Percentiles rank a stretch among this genome's conserved stretches.
These are phyloP conservation scores for Salvia miltiorrhiza DNA, from an alignment of 257 asterid species.

Conservation along the genomic window DNA sequence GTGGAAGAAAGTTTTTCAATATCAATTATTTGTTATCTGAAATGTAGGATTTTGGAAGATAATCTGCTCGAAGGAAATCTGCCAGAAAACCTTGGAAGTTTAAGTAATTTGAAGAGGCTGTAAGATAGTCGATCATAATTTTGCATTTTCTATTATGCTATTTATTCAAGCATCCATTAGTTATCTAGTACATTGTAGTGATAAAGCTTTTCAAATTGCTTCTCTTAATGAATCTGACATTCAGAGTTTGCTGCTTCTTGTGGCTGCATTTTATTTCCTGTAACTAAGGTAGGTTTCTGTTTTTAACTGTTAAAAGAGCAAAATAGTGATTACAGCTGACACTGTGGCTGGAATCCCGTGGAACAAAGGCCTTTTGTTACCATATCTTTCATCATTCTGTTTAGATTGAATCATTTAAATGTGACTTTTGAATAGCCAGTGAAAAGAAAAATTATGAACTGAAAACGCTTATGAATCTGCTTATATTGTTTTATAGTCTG, in stretches of 20 bases:
- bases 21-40: slow-evolving; percentile 25
- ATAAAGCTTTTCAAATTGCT: not conserved
- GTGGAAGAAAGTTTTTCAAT: not conserved
- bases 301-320: too few relatives aligned
- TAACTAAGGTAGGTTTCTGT: too few relatives aligned
- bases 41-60: slow-evolving; percentile 64
- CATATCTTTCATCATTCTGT: not conserved
- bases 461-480: not conserved
- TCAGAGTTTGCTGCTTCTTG: not conserved
- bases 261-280: not conserved
- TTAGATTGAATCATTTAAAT: not conserved
- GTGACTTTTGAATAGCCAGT: not conserved
- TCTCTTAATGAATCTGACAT: not conserved
- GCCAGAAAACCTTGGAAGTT: slow-evolving; percentile 57
- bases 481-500: not conserved
- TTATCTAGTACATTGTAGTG: not conserved
- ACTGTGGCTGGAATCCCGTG: not conserved
- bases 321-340: not conserved
- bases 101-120: slow-evolving; percentile 63
- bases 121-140: slow-evolving; percentile 38
- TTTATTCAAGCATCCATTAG: not conserved
- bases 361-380: too few relatives aligned
- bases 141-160: not conserved
- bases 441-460: not conserved
- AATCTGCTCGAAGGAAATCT: slow-evolving; percentile 83